A percentile compares a stretch with the other conserved stretches of the same genome.
Conservation (phyloP, 78 protist species). For the Chrysochromulina parva region DNA sequence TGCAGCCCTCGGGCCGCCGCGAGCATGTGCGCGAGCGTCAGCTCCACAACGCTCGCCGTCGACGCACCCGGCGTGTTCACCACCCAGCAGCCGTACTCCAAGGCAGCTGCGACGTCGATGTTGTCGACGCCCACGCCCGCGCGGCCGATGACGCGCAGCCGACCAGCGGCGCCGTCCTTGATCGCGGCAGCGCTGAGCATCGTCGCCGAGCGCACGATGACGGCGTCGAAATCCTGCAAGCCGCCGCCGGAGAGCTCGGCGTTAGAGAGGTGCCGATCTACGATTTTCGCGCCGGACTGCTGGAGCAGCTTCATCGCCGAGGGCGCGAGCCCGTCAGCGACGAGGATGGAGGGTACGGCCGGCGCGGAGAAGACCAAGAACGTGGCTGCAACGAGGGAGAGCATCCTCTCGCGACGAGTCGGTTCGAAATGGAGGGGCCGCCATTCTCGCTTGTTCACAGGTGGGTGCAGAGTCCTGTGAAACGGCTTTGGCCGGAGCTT, state of each 20-base stretch:
- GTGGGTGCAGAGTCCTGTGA: too few species aligned
- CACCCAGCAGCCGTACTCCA: constrained; percentile 14
- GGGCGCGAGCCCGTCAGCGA: neutral
- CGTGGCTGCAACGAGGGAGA: too few species aligned
- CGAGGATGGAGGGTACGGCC: too few species aligned
- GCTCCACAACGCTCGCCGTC: constrained; percentile 33
- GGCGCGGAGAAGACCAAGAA: too few species aligned
- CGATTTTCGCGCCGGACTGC: neutral
- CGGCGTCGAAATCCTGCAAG: constrained; percentile 21
- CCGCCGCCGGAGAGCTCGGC: constrained; percentile 41
- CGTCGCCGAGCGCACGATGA: constrained; percentile 32
- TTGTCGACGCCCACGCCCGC: constrained; percentile 69
- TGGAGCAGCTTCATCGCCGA: neutral
- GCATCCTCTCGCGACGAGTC: too few species aligned
- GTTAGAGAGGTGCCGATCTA: neutral
- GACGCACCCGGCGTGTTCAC: constrained; percentile 36
- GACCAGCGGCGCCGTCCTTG: constrained; percentile 1
- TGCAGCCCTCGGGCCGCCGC: constrained; percentile 24
- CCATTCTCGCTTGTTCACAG: too few species aligned
- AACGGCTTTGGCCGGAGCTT: too few species aligned
- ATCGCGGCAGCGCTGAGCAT: constrained; percentile 10
- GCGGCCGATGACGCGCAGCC: constrained; percentile 46
- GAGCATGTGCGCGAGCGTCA: constrained; percentile 37
- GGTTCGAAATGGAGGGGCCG: too few species aligned
- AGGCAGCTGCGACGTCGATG: constrained; percentile 52